These are phyloP conservation scores for Phytophthora aleatoria DNA, from an alignment of 352 stramenopile genomes.

Conservation along the genomic window DNA sequence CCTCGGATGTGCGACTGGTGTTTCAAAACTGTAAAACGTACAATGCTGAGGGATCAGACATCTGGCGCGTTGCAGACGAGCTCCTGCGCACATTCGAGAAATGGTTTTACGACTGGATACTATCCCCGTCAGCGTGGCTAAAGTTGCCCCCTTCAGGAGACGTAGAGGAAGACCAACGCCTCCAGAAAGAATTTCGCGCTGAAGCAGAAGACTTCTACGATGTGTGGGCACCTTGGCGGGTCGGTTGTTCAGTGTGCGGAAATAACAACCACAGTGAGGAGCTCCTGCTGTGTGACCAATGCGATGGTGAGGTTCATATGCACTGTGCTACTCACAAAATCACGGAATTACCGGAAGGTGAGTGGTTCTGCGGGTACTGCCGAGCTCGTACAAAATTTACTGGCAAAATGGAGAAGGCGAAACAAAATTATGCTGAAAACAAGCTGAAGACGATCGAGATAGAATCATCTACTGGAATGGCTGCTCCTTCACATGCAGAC, in stretches of 20 bases:
- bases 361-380: slow-evolving; percentile 88
- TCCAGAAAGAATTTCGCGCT: slow-evolving; percentile 66
- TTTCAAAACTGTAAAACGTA: slow-evolving; percentile 90
- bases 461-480: slow-evolving; percentile 3
- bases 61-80: slow-evolving; percentile 74
- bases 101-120: slow-evolving; percentile 87
- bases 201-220: slow-evolving; percentile 73
- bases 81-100: slow-evolving; percentile 85
- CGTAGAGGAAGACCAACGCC: slow-evolving; percentile 45
- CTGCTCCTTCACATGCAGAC: slow-evolving; percentile 1
- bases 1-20: slow-evolving; percentile 82
- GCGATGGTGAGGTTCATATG: slow-evolving; percentile 89
- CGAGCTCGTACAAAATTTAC: slow-evolving; percentile 59
- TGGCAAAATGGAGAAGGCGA: slow-evolving; percentile 30
- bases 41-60: slow-evolving; percentile 83
- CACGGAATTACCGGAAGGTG: slow-evolving; percentile 68
- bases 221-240: slow-evolving; percentile 77
- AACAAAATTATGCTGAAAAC: slow-evolving; percentile 14
- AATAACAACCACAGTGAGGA: slow-evolving; percentile 80
- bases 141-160: slow-evolving; percentile 61
- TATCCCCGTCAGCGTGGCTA: slow-evolving; percentile 82
- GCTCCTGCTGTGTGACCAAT: slow-evolving; percentile 85
- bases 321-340: slow-evolving; percentile 77
- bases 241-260: slow-evolving; percentile 76
- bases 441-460: slow-evolving; percentile 9